These are phyloP conservation scores for Pisolithus tinctorius DNA, from an alignment of 768 basidiomycete genomes.

Conservation along the genomic window DNA sequence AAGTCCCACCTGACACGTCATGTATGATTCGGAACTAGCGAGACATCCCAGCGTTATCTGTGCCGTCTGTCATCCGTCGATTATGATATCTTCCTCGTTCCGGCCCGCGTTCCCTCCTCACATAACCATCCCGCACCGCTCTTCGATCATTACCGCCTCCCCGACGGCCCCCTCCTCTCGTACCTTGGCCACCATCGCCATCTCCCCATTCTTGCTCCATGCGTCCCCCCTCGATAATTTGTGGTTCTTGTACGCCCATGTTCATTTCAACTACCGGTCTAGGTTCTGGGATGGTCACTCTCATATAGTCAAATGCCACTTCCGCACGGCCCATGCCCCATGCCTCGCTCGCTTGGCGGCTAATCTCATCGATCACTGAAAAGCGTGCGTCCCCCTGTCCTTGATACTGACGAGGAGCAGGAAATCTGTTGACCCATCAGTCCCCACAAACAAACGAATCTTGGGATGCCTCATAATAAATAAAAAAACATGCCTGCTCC, in stretches of 20 bases:
- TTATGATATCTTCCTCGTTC: background rate
- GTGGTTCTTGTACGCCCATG: background rate
- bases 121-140: background rate
- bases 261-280: background rate
- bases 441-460: background rate
- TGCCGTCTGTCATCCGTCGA: background rate
- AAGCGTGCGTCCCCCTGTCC: conserved; percentile 26
- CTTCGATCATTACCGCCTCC: background rate
- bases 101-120: background rate
- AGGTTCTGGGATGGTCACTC: conserved; percentile 31
- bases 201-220: background rate
- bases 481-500: conserved; percentile 37
- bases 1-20: no score
- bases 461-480: background rate
- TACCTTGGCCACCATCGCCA: background rate
- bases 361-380: conserved; percentile 52
- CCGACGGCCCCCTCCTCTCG: background rate
- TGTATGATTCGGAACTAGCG: background rate
- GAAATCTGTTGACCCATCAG: conserved; percentile 36
- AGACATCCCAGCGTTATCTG: background rate
- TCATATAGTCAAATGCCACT: conserved; percentile 56
- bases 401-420: conserved; percentile 37
- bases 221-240: background rate
- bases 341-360: conserved; percentile 52
- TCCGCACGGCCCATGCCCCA: conserved; percentile 46